Base-by-base conservation (phyloP, 176 grass and related monocot genomes). In the Lolium rigidum region DNA sequence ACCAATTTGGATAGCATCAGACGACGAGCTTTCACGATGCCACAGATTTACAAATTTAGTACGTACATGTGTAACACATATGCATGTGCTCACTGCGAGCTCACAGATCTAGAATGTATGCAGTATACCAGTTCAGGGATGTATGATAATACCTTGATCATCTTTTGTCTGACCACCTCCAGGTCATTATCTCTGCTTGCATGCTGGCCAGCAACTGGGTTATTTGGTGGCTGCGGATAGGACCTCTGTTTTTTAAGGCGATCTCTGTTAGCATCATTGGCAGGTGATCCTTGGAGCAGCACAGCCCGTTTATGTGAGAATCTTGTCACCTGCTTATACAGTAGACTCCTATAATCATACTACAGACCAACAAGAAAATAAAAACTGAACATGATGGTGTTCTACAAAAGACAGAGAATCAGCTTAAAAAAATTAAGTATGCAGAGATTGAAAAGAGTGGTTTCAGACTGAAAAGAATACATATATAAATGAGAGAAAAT, bases 301-400 rank as follows among this genome's bases (percentile, higher is more conserved):
- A n/a, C 38, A 62, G 51, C 83, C 63, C 74, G 57, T 49, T 72
- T 84, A 51, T 88, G 65, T 57, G 60, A 43, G 63, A 57, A 84
- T 28, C 74, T 64, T 88, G 81, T 84, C 54, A 84, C 74, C 81
- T 88, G 68, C 68, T 83, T 78, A 60, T 39, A 77, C 3, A 59
- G 15, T 18, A 59, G 10, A 22, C 47, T 83, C 26, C 28, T 24
- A 48, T 83, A 57, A 60, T 41, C 11, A 70, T 48, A 55, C 21
- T 82, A 58, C 48, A 77, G 44, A 14, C 70, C 38, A 77, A 50
- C n/a, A 21, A 22, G 12, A 7, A 71, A 35, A 81, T 7, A 67
- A 2, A 50, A 26, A 37, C 46, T 24, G 18, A 82, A 26, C 47
- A 46, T 7, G 76, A 46, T 18, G 55, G 5, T 16, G 43, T 44